Conservation (phyloP, 2,329 filamentous ascomycete species). For the Talaromyces verruculosus region DNA sequence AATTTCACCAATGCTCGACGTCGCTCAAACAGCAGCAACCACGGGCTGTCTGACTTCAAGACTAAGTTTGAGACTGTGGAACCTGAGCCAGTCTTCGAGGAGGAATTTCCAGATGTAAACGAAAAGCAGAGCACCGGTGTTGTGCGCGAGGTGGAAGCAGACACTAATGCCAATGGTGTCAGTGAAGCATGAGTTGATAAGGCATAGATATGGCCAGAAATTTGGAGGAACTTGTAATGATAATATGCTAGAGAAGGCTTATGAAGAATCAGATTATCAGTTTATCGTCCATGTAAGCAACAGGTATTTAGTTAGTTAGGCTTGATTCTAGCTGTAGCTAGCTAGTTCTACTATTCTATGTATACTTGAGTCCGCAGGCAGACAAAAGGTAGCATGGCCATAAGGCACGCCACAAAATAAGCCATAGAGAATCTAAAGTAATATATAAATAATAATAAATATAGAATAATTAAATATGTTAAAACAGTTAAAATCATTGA, state of each 20-base stretch:
- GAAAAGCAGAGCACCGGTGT: conserved; percentile 10
- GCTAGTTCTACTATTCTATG: no score
- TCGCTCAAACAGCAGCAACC: conserved; percentile 84
- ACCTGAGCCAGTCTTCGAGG: conserved; percentile 87
- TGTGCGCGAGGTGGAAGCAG: conserved; percentile 10
- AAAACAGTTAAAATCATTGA: no score
- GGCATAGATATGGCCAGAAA: not conserved
- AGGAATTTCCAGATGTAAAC: conserved; percentile 57
- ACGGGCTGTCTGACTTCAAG: conserved; percentile 77
- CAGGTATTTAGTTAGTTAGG: no score
- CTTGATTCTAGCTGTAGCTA: no score
- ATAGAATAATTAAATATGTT: no score
- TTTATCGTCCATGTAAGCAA: no score
- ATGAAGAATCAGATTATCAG: not conserved
- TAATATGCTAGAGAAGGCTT: not conserved
- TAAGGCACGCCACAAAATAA: no score
- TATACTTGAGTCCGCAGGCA: no score
- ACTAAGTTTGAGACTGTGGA: conserved; percentile 96
- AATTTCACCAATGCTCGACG: conserved; percentile 82
- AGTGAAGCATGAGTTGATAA: conserved; percentile 2
- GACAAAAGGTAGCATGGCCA: no score
- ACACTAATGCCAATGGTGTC: not conserved
- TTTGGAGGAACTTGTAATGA: not conserved
- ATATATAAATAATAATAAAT: no score
- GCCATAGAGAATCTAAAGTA: no score